Evolutionary conservation across 805 yeast genomes (phyloP), one percentile per base, ranked within the genome.

Genomic region (Saccharomycopsis synnaedendra): DNA sequence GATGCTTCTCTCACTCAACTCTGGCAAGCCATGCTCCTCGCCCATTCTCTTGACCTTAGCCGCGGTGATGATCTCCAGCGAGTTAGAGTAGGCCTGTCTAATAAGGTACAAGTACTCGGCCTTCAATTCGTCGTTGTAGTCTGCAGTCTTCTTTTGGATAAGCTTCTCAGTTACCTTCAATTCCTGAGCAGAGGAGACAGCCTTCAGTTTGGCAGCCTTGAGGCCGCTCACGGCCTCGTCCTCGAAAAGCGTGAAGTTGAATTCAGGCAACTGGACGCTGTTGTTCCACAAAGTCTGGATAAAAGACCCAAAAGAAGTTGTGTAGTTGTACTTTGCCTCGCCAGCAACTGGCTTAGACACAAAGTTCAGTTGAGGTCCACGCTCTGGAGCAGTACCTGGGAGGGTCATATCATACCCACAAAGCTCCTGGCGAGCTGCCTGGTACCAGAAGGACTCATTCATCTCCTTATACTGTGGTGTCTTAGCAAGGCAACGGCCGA

Each of bases 371-470:
- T 34, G 37, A 19, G 37, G 10, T 19, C 19, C 19, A 19, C 2
- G 19, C 19, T 19, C 19, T 19, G 19, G 19, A 19, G 19, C 19
- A 8, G 33, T 11, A 7, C n/a, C 7, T 5, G 42, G 42, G 3
- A 30, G 11, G 19, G 10, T 32, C 10, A 11, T 27, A 39, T 48
- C 44, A n/a, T 43, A 47, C 5, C 53, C 53, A 47, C 53, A 50
- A 9, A 50, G 43, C 32, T 47, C 51, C 11, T 50, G 43, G 28
- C 42, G 43, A 9, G 51, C 51, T 10, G 53, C 53, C 32, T 50
- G 53, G 40, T 47, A 50, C 53, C 53, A 50, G 45, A 50, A 50
- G 3, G 50, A 37, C 7, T 36, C 6, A 41, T 50, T 48, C 11
- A 50, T 44, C 9, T 35, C 10, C 36, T 44, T 30, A 32, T 37